A percentile compares a stretch with the other conserved stretches of the same genome.
Evolutionary conservation across 306 rosid genomes (phyloP).

Genomic region (Mimosa bimucronata): DNA sequence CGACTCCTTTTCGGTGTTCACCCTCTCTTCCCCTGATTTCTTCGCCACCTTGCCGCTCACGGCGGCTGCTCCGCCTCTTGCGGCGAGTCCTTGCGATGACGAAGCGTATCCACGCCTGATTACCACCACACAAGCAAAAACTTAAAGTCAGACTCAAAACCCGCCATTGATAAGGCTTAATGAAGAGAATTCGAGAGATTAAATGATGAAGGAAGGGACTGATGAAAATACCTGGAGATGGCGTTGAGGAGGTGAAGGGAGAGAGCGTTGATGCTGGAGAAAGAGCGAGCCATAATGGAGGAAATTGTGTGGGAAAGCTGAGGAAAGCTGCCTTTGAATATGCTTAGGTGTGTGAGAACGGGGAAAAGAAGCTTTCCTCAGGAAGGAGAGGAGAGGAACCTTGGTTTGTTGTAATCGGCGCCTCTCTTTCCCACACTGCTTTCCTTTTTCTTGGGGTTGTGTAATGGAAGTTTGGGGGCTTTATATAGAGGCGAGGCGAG

Average conservation of each 20-base stretch:
- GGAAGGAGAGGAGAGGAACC: constrained; percentile 36
- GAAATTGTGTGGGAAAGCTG: constrained; percentile 27
- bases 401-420: neutral
- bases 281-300: constrained; percentile 73
- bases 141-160: neutral
- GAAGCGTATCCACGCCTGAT: constrained; percentile 78
- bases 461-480: neutral
- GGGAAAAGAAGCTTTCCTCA: constrained; percentile 38
- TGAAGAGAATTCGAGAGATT: neutral
- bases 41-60: constrained; percentile 38
- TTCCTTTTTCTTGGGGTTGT: neutral
- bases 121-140: neutral
- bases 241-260: constrained; percentile 50
- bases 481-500: neutral
- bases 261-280: constrained; percentile 64
- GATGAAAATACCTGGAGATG: constrained; percentile 52
- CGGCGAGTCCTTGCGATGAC: constrained; percentile 40
- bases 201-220: neutral
- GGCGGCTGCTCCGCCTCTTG: constrained; percentile 41
- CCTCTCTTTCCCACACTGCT: neutral
- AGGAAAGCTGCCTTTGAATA: constrained; percentile 34
- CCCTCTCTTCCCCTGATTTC: constrained; percentile 54
- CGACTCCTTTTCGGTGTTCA: constrained; percentile 52
- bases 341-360: neutral
- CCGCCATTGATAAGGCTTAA: neutral